phyloP scores from a whole-genome alignment of 2,329 filamentous ascomycete genomes.

The Alternaria consortialis region DNA sequence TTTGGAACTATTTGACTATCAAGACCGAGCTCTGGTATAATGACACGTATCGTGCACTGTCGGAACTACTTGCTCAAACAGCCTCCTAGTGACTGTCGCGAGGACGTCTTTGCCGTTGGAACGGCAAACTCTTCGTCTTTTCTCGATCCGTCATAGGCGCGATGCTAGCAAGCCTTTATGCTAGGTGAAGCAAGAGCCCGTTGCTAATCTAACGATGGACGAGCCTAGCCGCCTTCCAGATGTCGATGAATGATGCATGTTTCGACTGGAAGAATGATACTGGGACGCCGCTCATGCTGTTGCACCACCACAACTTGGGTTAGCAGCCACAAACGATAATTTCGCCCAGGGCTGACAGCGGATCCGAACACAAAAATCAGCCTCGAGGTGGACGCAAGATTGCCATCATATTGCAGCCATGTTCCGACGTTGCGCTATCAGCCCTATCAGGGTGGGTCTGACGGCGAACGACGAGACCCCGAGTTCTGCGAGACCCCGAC shows the following conservation, averaged over 20 bases:
- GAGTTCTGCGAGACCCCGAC: slow-evolving; percentile 22
- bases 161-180: neutral
- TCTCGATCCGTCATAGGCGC: neutral
- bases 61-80: neutral
- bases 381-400: neutral
- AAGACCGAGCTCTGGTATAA: neutral
- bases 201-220: neutral
- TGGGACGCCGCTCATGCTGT: neutral
- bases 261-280: neutral
- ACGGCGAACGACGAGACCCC: slow-evolving; percentile 18
- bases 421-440: slow-evolving; percentile 1
- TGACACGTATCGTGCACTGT: neutral
- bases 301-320: neutral
- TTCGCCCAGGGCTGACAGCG: neutral
- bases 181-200: neutral
- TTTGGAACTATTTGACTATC: neutral
- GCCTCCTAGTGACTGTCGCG: neutral
- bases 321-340: neutral
- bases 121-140: neutral
- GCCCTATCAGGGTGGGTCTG: slow-evolving; percentile 17
- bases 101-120: neutral
- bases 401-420: neutral
- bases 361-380: neutral
- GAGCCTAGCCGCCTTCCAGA: neutral
- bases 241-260: neutral